A percentile compares a stretch with the other conserved stretches of the same genome.
phyloP scores from a whole-genome alignment of 148 eudicot species.

The Cornus controversa region DNA sequence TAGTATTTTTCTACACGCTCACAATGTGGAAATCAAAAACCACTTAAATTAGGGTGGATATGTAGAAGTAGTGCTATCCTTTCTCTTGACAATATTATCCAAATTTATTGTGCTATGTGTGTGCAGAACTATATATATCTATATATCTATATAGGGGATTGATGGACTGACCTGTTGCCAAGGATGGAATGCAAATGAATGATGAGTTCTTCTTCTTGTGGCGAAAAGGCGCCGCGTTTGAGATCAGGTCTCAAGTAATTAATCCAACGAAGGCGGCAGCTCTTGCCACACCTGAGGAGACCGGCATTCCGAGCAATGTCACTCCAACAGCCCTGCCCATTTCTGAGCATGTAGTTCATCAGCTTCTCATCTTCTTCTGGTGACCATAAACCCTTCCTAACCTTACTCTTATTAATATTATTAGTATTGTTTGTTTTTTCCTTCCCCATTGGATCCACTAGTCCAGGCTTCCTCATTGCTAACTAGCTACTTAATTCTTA shows the following conservation, averaged over 20 bases:
- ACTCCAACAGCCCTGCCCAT: constrained; percentile 79
- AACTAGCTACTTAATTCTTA: too few species aligned
- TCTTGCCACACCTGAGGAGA: constrained; percentile 70
- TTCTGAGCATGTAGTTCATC: constrained; percentile 62
- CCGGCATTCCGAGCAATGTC: constrained; percentile 77
- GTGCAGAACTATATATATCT: too few species aligned
- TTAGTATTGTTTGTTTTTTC: constrained; percentile 19
- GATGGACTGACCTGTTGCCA: constrained; percentile 68
- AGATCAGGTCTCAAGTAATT: constrained; percentile 76
- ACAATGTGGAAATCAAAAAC: too few species aligned
- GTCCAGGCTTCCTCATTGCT: constrained; percentile 43
- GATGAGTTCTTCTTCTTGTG: constrained; percentile 62
- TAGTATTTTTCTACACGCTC: too few species aligned
- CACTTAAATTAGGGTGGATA: too few species aligned
- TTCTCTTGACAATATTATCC: too few species aligned
- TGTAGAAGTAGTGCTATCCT: too few species aligned
- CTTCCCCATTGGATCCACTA: constrained; percentile 22
- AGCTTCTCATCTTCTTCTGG: constrained; percentile 86
- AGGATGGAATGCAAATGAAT: constrained; percentile 67
- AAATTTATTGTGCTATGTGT: too few species aligned
- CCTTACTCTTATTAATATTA: constrained; percentile 20
- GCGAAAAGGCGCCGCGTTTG: constrained; percentile 73
- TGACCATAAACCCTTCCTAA: constrained; percentile 80
- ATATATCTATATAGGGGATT: too few species aligned
- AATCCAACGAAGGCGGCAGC: constrained; percentile 76